Percentiles rank a stretch among this genome's conserved stretches.
Evolutionary conservation across 129 eudicot species (phyloP).

Genomic region (Oenanthe sinensis): DNA sequence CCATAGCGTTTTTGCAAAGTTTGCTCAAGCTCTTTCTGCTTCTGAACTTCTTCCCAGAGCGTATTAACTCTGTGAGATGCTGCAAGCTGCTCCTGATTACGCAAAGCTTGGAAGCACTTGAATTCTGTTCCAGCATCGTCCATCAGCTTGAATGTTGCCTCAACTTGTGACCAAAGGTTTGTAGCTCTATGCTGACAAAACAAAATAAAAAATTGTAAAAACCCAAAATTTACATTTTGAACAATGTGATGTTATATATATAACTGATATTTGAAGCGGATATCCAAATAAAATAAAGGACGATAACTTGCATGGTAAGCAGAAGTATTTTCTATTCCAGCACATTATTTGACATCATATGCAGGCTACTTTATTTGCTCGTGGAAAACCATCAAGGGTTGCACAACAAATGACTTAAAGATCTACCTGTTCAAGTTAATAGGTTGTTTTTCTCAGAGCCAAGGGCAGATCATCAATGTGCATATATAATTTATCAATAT

Average conservation of each 20-base stretch:
- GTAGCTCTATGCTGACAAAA: constrained; percentile 56
- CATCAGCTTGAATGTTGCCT: constrained; percentile 85
- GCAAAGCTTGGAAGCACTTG: constrained; percentile 80
- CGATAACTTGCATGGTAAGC: not conserved
- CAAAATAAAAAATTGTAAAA: constrained; percentile 7
- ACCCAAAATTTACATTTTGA: not conserved
- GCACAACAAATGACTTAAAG: not conserved
- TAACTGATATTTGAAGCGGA: not conserved
- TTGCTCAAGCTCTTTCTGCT: constrained; percentile 82
- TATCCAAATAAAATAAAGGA: not conserved
- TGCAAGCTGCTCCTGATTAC: constrained; percentile 74
- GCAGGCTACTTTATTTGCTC: not conserved
- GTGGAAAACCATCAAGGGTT: not conserved
- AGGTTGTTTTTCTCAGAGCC: not conserved
- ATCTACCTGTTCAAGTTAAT: not conserved
- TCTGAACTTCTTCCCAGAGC: constrained; percentile 92
- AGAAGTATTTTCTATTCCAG: not conserved
- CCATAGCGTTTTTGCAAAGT: constrained; percentile 70
- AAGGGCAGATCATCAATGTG: not conserved
- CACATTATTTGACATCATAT: not conserved
- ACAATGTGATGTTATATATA: not conserved
- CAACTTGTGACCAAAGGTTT: constrained; percentile 73
- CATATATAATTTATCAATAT: not conserved
- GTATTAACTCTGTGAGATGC: constrained; percentile 63
- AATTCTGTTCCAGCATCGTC: constrained; percentile 91